phyloP scores from a whole-genome alignment of 129 eudicot genomes.

The Escallonia herrerae region DNA sequence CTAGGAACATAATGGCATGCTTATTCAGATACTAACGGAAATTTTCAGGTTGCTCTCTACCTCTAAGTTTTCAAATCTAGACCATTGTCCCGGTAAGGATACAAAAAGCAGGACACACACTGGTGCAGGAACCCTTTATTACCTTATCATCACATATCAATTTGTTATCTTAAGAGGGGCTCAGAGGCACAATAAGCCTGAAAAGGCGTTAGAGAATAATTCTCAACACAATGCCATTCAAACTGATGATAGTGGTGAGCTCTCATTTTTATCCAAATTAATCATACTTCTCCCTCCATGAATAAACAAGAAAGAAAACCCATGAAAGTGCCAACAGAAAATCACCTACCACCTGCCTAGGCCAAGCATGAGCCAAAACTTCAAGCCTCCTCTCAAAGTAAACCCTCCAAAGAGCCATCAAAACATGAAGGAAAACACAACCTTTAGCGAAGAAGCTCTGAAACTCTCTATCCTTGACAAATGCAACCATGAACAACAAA shows the following conservation, averaged over 20 bases:
- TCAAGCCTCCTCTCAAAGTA: slow-evolving; percentile 58
- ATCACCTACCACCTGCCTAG: slow-evolving; percentile 61
- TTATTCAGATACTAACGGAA: slow-evolving; percentile 1
- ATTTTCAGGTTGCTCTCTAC: background rate
- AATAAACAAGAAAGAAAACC: slow-evolving; percentile 63
- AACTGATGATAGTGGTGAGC: background rate
- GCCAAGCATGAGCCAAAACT: slow-evolving; percentile 66
- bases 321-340: slow-evolving; percentile 55
- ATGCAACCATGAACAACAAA: slow-evolving; percentile 65
- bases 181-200: background rate
- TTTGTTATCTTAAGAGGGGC: background rate
- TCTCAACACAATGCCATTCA: background rate
- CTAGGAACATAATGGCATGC: background rate
- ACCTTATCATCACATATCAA: background rate
- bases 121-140: background rate
- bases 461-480: slow-evolving; percentile 64
- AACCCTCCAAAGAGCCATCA: slow-evolving; percentile 67
- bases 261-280: background rate
- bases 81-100: background rate
- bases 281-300: slow-evolving; percentile 75
- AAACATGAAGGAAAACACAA: slow-evolving; percentile 56
- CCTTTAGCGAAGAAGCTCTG: slow-evolving; percentile 80
- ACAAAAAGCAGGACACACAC: background rate
- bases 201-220: background rate
- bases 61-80: background rate